Evolutionary conservation across 495 filamentous ascomycete genomes (phyloP).

Genomic region (Durotheca rogersii): DNA sequence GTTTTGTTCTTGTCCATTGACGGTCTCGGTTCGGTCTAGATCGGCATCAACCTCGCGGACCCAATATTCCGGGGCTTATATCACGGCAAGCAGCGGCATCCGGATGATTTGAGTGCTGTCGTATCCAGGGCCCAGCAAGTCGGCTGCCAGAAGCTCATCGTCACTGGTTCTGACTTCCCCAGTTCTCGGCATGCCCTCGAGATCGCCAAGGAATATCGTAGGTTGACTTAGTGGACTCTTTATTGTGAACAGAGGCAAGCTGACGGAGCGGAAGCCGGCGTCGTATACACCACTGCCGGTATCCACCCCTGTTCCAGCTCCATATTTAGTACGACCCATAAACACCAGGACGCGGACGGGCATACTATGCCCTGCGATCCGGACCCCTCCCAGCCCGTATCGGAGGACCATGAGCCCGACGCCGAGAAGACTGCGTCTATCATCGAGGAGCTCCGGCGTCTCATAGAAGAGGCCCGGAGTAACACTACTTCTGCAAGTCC

Average conservation of each 20-base stretch:
- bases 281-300: conserved; percentile 84
- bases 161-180: conserved; percentile 85
- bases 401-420: conserved; percentile 45
- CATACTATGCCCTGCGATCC: conserved; percentile 49
- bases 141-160: conserved; percentile 85
- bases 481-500: conserved; percentile 46
- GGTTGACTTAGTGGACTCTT: no score
- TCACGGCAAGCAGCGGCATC: conserved; percentile 77
- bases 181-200: conserved; percentile 74
- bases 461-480: conserved; percentile 51
- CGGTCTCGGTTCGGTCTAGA: conserved; percentile 41
- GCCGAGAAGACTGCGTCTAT: conserved; percentile 40
- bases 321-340: conserved; percentile 61
- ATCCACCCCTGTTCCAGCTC: conserved; percentile 85
- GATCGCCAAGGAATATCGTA: conserved; percentile 72
- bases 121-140: conserved; percentile 70
- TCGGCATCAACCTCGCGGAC: conserved; percentile 94
- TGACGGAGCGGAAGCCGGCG: conserved; percentile 57
- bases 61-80: conserved; percentile 81
- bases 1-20: background rate
- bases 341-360: conserved; percentile 44
- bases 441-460: conserved; percentile 59
- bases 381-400: conserved; percentile 41
- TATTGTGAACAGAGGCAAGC: background rate
- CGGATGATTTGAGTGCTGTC: conserved; percentile 74